These are phyloP conservation scores for Leccinum aurantiacum DNA, from an alignment of 768 basidiomycete genomes.

Conservation along the genomic window DNA sequence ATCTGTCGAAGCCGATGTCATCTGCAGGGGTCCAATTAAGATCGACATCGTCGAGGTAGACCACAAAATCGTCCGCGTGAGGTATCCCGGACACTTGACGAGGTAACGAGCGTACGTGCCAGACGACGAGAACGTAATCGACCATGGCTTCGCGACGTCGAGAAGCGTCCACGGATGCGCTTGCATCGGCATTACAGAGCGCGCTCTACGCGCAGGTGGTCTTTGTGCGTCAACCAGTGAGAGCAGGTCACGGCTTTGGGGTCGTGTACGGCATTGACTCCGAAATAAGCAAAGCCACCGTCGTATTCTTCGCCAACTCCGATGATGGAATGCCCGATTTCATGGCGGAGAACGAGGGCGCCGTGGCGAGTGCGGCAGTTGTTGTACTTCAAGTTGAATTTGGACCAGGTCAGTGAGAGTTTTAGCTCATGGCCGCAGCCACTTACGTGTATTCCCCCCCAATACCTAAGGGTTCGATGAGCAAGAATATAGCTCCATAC, in stretches of 20 bases:
- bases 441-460: constrained; percentile 75
- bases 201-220: constrained; percentile 49
- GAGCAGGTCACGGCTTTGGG: constrained; percentile 55
- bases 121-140: constrained; percentile 58
- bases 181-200: constrained; percentile 74
- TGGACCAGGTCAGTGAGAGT: not conserved
- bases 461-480: constrained; percentile 45
- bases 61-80: constrained; percentile 48
- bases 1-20: constrained; percentile 66
- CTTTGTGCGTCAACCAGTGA: constrained; percentile 60
- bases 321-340: constrained; percentile 79
- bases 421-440: not conserved
- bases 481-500: constrained; percentile 22
- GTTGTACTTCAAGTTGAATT: constrained; percentile 52
- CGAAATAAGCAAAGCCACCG: constrained; percentile 72
- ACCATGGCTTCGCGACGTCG: constrained; percentile 58
- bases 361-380: constrained; percentile 71
- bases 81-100: constrained; percentile 69
- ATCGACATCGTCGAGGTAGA: constrained; percentile 60
- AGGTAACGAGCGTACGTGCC: constrained; percentile 61
- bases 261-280: constrained; percentile 58
- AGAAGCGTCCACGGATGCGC: constrained; percentile 75
- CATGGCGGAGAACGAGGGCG: constrained; percentile 72
- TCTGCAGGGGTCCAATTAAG: constrained; percentile 52
- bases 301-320: constrained; percentile 83